Conservation (phyloP, 73 alveolate species). For the Paramecium primaurelia region DNA sequence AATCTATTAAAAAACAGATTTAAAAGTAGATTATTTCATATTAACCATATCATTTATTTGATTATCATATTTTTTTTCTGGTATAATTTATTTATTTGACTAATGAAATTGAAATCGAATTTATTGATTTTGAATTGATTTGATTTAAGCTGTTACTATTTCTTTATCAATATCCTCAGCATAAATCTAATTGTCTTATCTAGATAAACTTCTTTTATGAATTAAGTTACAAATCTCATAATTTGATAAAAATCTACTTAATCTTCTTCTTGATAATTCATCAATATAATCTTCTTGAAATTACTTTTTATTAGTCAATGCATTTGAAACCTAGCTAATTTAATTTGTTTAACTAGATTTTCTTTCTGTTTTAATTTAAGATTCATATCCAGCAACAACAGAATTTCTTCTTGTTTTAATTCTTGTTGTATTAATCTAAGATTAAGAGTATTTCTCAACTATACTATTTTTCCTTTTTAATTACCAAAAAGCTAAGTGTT, state of each 20-base stretch:
- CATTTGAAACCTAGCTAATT: neutral
- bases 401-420: neutral
- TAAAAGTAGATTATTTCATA: neutral
- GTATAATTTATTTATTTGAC: neutral
- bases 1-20: slow-evolving; percentile 11
- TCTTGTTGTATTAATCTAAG: neutral
- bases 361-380: neutral
- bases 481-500: neutral
- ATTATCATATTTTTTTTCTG: neutral
- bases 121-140: neutral
- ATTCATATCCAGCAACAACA: neutral
- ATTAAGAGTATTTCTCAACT: neutral
- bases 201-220: neutral
- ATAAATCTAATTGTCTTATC: neutral
- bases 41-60: neutral
- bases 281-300: neutral
- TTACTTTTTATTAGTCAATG: neutral
- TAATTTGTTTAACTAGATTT: neutral
- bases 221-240: neutral
- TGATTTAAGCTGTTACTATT: neutral
- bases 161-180: slow-evolving; percentile 4
- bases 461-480: neutral
- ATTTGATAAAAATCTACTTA: neutral
- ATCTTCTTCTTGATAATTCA: neutral
- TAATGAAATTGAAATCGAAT: slow-evolving; percentile 1